Conservation (phyloP, 495 filamentous ascomycete genomes). For the Hypomontagnella monticulosa region DNA sequence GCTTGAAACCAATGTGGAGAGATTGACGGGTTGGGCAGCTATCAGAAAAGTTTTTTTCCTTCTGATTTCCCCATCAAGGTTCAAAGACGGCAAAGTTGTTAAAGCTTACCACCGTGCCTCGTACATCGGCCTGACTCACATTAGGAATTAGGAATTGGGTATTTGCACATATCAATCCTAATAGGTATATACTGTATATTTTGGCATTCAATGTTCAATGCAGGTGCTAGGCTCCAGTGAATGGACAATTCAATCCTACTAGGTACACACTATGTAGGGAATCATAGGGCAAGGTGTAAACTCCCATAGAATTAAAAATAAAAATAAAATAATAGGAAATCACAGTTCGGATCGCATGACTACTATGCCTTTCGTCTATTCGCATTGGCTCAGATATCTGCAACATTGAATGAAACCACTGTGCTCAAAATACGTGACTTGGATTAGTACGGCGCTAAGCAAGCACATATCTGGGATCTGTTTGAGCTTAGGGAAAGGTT, state of each 20-base stretch:
- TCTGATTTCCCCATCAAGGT: constrained; percentile 13
- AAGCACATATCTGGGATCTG: background rate
- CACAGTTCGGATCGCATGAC: too few species aligned
- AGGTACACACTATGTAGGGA: too few species aligned
- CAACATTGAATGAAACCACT: background rate
- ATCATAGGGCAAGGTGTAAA: background rate
- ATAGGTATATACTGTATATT: too few species aligned
- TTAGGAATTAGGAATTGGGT: background rate
- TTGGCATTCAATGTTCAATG: too few species aligned
- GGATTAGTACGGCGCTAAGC: background rate
- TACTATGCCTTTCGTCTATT: too few species aligned
- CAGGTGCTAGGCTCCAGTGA: too few species aligned
- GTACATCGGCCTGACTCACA: constrained; percentile 31
- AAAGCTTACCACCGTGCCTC: background rate
- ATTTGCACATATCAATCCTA: background rate
- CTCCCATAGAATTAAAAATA: background rate
- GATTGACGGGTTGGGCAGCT: constrained; percentile 34
- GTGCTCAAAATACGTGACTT: background rate
- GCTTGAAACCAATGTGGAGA: constrained; percentile 6
- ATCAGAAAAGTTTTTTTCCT: constrained; percentile 24
- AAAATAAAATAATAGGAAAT: too few species aligned
- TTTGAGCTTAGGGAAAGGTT: constrained; percentile 28
- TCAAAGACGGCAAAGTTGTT: background rate
- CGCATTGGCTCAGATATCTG: background rate
- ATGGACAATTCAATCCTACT: too few species aligned